Conservation (phyloP, 192 early-diverging fungal genomes). For the Helicostylum pulchrum region DNA sequence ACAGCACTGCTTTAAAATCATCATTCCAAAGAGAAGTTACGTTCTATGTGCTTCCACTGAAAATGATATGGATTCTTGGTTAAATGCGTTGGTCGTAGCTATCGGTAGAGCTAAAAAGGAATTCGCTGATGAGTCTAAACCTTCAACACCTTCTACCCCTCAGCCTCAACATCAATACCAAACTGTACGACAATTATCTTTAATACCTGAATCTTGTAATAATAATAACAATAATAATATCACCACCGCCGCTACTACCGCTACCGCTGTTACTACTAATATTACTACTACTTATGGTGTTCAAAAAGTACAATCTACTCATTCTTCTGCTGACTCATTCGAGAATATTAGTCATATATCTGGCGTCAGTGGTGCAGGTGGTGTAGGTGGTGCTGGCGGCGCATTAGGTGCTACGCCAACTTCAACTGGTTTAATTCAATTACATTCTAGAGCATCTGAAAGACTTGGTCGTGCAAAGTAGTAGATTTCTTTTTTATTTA, state of each 20-base stretch:
- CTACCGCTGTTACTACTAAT: too few relatives aligned
- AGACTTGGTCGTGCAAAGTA: constrained; percentile 22
- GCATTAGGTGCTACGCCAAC: constrained; percentile 30
- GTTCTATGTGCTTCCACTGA: constrained; percentile 47
- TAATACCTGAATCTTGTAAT: constrained; percentile 6
- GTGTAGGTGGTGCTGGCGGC: constrained; percentile 36
- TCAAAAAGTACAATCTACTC: constrained; percentile 8
- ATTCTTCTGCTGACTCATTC: constrained; percentile 23
- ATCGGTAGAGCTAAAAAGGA: constrained; percentile 38
- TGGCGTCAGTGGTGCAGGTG: constrained; percentile 36
- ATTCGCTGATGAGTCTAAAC: background rate
- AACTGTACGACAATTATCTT: constrained; percentile 4
- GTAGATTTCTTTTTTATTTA: background rate
- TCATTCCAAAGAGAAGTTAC: constrained; percentile 51
- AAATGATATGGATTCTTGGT: constrained; percentile 46
- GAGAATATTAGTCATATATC: constrained; percentile 32
- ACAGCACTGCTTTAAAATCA: constrained; percentile 51
- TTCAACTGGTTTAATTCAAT: constrained; percentile 5
- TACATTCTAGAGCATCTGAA: constrained; percentile 24
- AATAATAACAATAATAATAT: too few relatives aligned
- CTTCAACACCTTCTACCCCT: constrained; percentile 2
- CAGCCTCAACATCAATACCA: constrained; percentile 2
- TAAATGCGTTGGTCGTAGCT: constrained; percentile 49
- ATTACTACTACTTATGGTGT: background rate
- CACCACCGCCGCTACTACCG: too few relatives aligned